Evolutionary conservation across 192 early-diverging fungal species (phyloP).

Genomic region (Coemansia sp.): DNA sequence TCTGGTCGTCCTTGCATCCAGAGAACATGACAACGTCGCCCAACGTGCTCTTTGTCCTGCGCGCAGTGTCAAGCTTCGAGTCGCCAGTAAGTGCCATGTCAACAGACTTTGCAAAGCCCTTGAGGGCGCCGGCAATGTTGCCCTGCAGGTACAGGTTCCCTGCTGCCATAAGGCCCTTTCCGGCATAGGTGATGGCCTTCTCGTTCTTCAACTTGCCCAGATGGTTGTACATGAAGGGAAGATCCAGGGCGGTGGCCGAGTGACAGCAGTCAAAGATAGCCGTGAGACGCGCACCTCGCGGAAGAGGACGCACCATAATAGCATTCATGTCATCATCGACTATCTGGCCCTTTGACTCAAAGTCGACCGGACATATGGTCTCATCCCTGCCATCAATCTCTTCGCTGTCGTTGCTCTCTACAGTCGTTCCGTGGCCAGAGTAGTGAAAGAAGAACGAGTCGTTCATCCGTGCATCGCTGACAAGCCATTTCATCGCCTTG

Average conservation of each 20-base stretch:
- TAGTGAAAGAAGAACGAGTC: constrained; percentile 86
- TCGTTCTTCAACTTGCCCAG: constrained; percentile 62
- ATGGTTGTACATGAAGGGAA: constrained; percentile 77
- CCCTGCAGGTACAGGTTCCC: constrained; percentile 43
- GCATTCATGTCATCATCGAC: constrained; percentile 76
- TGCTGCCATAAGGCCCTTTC: constrained; percentile 38
- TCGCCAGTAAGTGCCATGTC: constrained; percentile 47
- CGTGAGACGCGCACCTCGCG: constrained; percentile 71
- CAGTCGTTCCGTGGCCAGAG: constrained; percentile 75
- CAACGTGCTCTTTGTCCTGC: constrained; percentile 48
- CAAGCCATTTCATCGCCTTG: constrained; percentile 76
- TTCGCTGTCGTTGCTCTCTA: constrained; percentile 62
- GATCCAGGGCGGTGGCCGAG: constrained; percentile 77
- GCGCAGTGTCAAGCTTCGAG: constrained; percentile 44
- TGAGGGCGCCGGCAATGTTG: constrained; percentile 42
- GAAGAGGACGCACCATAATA: constrained; percentile 71
- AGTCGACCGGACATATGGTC: constrained; percentile 73
- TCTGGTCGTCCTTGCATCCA: constrained; percentile 81
- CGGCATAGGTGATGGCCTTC: constrained; percentile 45
- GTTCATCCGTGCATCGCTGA: constrained; percentile 68
- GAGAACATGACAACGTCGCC: constrained; percentile 82
- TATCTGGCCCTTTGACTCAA: constrained; percentile 62
- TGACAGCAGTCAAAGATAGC: constrained; percentile 87
- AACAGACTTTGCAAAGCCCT: constrained; percentile 41
- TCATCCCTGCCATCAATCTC: constrained; percentile 81